Conservation (phyloP, 768 basidiomycete genomes). For the Candolleomyces aberdarensis region DNA sequence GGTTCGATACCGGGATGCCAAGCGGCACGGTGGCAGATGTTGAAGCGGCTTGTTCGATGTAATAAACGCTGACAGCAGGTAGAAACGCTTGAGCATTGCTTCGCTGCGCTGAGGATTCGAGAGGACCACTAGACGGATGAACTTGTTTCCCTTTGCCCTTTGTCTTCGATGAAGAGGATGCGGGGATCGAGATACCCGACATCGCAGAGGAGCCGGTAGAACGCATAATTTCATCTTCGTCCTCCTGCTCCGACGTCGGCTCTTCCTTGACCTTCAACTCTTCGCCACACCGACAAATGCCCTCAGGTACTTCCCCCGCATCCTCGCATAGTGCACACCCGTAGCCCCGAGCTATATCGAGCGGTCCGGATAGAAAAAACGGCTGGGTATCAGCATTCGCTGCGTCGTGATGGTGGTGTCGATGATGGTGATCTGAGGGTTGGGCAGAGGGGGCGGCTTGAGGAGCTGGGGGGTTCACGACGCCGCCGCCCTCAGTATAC, state of each 20-base stretch:
- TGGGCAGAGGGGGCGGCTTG: not conserved
- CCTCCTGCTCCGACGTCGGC: not conserved
- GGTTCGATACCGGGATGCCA: no score
- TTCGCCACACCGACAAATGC: no score
- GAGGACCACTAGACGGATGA: no score
- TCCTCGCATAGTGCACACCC: no score
- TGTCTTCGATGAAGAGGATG: not conserved
- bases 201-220: not conserved
- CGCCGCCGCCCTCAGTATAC: not conserved
- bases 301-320: no score
- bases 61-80: not conserved
- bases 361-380: not conserved
- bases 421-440: no score
- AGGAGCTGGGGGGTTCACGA: not conserved
- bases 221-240: not conserved
- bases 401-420: conserved; percentile 23
- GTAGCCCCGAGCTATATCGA: no score
- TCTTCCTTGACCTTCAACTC: not conserved
- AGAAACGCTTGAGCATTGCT: not conserved
- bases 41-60: no score
- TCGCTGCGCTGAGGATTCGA: no score
- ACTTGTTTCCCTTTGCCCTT: not conserved
- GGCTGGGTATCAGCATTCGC: conserved; percentile 26
- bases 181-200: not conserved
- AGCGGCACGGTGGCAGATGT: no score